These are phyloP conservation scores for Schwanniomyces occidentalis DNA, from an alignment of 805 yeast genomes.

Conservation along the genomic window DNA sequence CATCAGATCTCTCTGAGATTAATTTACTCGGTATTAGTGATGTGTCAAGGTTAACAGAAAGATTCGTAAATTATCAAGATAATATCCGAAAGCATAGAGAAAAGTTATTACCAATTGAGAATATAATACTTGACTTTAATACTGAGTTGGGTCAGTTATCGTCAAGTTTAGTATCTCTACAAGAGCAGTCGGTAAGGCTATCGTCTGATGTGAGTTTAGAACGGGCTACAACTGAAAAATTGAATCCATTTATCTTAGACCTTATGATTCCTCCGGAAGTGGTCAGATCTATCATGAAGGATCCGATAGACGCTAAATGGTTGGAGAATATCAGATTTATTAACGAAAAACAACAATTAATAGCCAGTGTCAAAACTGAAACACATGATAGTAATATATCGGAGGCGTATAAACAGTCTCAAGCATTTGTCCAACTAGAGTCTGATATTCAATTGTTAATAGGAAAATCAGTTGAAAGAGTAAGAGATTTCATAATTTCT, in stretches of 20 bases:
- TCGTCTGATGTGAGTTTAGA: slow-evolving; percentile 28
- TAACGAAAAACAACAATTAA: slow-evolving; percentile 58
- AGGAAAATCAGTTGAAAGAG: slow-evolving; percentile 68
- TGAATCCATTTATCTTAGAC: slow-evolving; percentile 77
- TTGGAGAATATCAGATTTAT: slow-evolving; percentile 60
- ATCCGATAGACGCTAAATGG: slow-evolving; percentile 63
- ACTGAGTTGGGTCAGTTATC: slow-evolving; percentile 41
- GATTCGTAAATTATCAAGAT: slow-evolving; percentile 24
- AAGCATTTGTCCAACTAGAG: slow-evolving; percentile 30
- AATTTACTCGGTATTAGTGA: slow-evolving; percentile 7
- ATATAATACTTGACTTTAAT: slow-evolving; percentile 57
- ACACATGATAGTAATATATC: slow-evolving; percentile 1
- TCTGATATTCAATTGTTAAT: slow-evolving; percentile 51
- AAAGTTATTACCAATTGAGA: slow-evolving; percentile 51
- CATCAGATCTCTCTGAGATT: slow-evolving; percentile 1
- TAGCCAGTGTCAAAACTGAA: slow-evolving; percentile 21
- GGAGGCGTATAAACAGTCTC: slow-evolving; percentile 20
- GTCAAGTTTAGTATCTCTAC: slow-evolving; percentile 30
- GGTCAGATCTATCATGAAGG: slow-evolving; percentile 56
- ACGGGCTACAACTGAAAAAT: slow-evolving; percentile 33
- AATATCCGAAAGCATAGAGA: slow-evolving; percentile 29
- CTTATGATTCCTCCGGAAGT: slow-evolving; percentile 74
- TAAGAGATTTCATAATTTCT: slow-evolving; percentile 64
- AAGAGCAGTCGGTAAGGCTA: slow-evolving; percentile 33
- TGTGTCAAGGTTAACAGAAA: slow-evolving; percentile 8